Evolutionary conservation across 2,329 filamentous ascomycete species (phyloP), one percentile per base, ranked within the genome.

Genomic region (Cyphellophora attinorum): DNA sequence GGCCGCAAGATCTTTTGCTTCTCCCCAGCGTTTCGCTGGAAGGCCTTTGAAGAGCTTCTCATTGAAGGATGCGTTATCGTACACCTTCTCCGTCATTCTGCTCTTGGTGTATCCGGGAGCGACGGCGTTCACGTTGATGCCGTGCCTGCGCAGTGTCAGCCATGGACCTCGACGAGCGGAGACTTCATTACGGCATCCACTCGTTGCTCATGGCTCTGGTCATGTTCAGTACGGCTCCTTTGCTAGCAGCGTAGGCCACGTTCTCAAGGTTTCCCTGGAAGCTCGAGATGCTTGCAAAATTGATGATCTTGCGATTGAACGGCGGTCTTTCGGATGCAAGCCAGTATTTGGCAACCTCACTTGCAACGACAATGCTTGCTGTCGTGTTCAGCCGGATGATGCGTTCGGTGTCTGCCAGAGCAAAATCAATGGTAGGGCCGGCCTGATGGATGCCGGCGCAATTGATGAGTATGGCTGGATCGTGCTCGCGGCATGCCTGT

Each of bases 211-310:
- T 33, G 6, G 15, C 31, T 23, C 23, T 13, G 15, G 27, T 35
- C 33, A 29, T 30, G 14, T 35, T 35, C 33, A 30, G 16, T 11
- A 30, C 23, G 15, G 33, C 33, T 11, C 33, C 33, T 35, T 30
- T 35, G 10, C 19, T 21, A 14, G 55, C 51, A 5, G 55, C 59
- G 39, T 65, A 64, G 3, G 62, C 59, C 2, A 57, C 55, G 47
- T 59, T 60, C 10, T 57, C 19, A 13, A 34, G 13, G 14, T 28
- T 29, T 10, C 32, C 32, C 18, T 29, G 19, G 13, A 34, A 34
- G 17, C 32, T 34, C 21, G 23, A 34, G 19, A 34, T 34, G 23
- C 32, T 34, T 5, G 32, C 32, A 28, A 34, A 27, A 16, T 34
- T 34, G 19, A 34, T 21, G 23, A 34, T 34, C 35, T 70, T 61